Evolutionary conservation across 169 alveolate genomes (phyloP), one percentile per base, ranked within the genome.

Genomic region (Cryptosporidium muris): DNA sequence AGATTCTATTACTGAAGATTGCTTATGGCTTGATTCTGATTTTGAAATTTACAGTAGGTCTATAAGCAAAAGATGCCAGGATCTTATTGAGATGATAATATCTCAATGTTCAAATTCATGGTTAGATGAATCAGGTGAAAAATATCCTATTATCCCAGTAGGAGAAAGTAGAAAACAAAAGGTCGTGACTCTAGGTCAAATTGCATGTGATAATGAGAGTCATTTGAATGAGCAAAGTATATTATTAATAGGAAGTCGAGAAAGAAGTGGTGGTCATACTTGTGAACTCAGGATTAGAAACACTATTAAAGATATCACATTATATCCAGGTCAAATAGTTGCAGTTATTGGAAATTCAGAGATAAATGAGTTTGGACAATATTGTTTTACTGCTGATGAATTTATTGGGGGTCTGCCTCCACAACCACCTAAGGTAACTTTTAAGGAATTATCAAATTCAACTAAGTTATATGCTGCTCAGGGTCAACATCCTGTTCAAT

Each of bases 381-480:
- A 12, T 42, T 74, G 85, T 58, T 40, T 74, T 3, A 43, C 40
- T 43, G 85, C 85, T 12, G 60, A 74, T 34, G 85, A 74, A 42
- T 58, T 74, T 16, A 74, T 74, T 58, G 85, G 85, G 16, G 85
- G 85, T 54, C 43, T 74, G 3, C 85, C 85, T 5, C 85, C 85
- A 2, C 54, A 60, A 58, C 42, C 49, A 2, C 65, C 49, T 8
- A 60, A 62, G 12, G 45, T 25, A 9, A 45, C 9, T 8, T 52
- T 74, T 2, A 58, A 48, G 40, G 74, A 74, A 16, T 58, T 74
- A 12, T 58, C 16, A 34, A 49, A 9, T 43, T 58, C 48, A 14
- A 51, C 45, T 0, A 60, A 58, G 8, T 42, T 56, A n/a, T 74
- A 74, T 42, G 56, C 85, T 4, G 49, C 43, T 43, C 54, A 42